Base-by-base conservation (phyloP, 2,329 filamentous ascomycete species). In the Ophiostoma sp. region DNA sequence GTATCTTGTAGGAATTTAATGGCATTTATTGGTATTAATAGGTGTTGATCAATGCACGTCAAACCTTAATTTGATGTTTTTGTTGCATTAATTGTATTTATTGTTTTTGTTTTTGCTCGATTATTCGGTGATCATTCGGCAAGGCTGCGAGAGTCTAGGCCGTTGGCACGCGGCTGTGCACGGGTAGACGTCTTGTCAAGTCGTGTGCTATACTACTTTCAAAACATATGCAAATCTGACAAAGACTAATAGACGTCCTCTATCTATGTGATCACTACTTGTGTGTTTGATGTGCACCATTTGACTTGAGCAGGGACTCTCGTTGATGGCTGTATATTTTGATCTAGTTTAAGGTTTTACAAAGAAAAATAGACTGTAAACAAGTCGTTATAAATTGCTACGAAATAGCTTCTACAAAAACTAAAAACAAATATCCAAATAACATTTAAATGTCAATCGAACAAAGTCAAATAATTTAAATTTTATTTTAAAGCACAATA, bases 111-210 rank as follows among this genome's bases (percentile, higher is more conserved):
- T 33, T n/a, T 6, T 4, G 4, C 60, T 35, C 20, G 33, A 31
- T 4, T 39, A 48, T 36, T 64, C 60, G 60, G 60, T 36, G 60
- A 64, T 64, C 15, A 1, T 35, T 64, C 60, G 60, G 60, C 57
- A 64, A 64, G 17, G 60, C 60, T 64, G 52, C 44, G 44, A 48
- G 10, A 11, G 44, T 48, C 44, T 48, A 48, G 20, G 44, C n/a
- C 52, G 23, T 57, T 11, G 52, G 23, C 27, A 64, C 60, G 15
- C 60, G 31, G 60, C 60, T 64, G 60, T 31, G n/a, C 13, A 62
- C 31, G 57, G 57, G 7, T 35, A 64, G 31, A 31, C 27, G 27
- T 17, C n/a, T 23, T 15, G 52, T 13, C 54, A 23, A 60, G 54
- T 60, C 23, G 10, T 60, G 1, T 31, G 54, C 13, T 41, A 13